Base-by-base conservation (phyloP, 164 flowering plant genomes). In the Liquidambar formosana region DNA sequence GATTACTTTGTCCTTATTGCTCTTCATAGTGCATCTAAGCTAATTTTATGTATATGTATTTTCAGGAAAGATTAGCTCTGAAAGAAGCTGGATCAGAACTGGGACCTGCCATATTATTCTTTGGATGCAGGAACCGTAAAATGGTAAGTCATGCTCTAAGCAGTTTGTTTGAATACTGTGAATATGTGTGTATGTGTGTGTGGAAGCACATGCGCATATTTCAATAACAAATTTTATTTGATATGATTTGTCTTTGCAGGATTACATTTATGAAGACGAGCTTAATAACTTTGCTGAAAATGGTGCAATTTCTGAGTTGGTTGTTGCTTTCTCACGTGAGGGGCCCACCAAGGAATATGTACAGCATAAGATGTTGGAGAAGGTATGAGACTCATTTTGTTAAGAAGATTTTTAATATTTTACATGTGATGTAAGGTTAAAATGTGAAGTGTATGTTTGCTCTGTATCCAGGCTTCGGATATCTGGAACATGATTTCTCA, bases 271-370 rank as follows among this genome's bases (percentile, higher is more conserved):
- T 70, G 91, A 93, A 73, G 95, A 91, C 16, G 99, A 95, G 79
- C 81, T 95, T 70, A 78, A 82, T 59, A 77, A 81, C 77, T 95
- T 85, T 69, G 84, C 89, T 15, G 78, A 87, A 65, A 47, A 79
- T 45, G 97, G 96, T 62, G 94, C 85, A 19, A 69, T 95, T 23
- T 85, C 96, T 16, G 96, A 93, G 80, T 79, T 93, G 13, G 68
- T 89, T 57, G 84, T 95, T 69, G 97, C 99, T 59, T 93, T 93
- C 83, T 95, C 98, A 1, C 91, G 98, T 10, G 96, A 91, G 71
- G 97, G 98, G 19, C 86, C 97, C 10, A 81, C 85, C 47, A 95
- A 95, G 75, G 88, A 95, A 68, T 95, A 95, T 64, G 99, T 95
- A 66, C 99, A 95, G 65, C 97, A 95, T 71, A 95, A 92, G 82